These are phyloP conservation scores for Penicillium crustosum DNA, from an alignment of 2,329 filamentous ascomycete genomes.

Conservation along the genomic window DNA sequence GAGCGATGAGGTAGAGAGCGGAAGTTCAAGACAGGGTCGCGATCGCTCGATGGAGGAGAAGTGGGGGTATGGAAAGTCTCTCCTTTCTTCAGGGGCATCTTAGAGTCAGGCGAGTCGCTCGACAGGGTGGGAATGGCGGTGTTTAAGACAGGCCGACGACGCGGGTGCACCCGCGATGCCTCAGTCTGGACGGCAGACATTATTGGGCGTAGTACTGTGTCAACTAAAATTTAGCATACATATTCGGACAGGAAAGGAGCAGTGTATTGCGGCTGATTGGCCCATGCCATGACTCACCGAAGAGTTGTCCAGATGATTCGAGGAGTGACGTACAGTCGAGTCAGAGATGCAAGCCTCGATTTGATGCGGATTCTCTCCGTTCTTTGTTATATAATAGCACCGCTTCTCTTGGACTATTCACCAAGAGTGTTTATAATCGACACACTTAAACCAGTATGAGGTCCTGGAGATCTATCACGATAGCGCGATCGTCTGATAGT, in stretches of 20 bases:
- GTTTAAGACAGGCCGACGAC: slow-evolving; percentile 37
- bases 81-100: slow-evolving; percentile 65
- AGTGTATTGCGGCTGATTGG: slow-evolving; percentile 16
- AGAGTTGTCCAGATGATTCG: slow-evolving; percentile 17
- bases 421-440: not conserved
- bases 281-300: slow-evolving; percentile 21
- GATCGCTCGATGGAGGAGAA: slow-evolving; percentile 41
- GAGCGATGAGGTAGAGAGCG: slow-evolving; percentile 61
- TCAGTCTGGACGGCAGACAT: slow-evolving; percentile 33
- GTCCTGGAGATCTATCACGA: not conserved
- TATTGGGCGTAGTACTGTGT: slow-evolving; percentile 19
- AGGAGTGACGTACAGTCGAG: slow-evolving; percentile 21
- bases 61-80: slow-evolving; percentile 60
- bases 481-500: not conserved
- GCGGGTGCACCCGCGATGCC: slow-evolving; percentile 32
- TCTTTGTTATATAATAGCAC: slow-evolving; percentile 8
- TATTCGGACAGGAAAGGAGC: slow-evolving; percentile 8
- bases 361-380: slow-evolving; percentile 2
- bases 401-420: slow-evolving; percentile 3
- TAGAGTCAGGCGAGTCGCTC: slow-evolving; percentile 33
- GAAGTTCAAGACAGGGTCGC: slow-evolving; percentile 46
- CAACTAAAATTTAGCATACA: slow-evolving; percentile 13
- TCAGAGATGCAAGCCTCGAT: slow-evolving; percentile 16
- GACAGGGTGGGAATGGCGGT: slow-evolving; percentile 29
- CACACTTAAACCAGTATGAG: not conserved